These are phyloP conservation scores for Ambrosia trifida DNA, from an alignment of 129 eudicot genomes.

Conservation along the genomic window DNA sequence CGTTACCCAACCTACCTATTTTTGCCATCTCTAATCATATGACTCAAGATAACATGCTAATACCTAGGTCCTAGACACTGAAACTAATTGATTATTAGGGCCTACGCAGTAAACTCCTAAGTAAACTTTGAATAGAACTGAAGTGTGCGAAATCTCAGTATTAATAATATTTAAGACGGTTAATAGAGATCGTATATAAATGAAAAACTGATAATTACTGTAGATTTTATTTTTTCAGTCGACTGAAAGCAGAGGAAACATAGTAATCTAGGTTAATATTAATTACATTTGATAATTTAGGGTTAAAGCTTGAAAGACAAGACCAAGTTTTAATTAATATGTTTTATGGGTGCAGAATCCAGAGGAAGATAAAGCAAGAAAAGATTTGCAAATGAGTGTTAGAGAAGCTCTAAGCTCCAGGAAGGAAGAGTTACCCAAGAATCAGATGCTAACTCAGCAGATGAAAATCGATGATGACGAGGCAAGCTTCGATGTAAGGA, in stretches of 20 bases:
- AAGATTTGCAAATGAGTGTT: constrained; percentile 64
- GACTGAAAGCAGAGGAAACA: background rate
- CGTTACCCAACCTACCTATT: background rate
- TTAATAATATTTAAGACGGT: too few species aligned
- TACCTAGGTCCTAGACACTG: too few species aligned
- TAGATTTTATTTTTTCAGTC: constrained; percentile 10
- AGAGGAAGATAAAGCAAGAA: constrained; percentile 53
- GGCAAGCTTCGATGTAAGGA: constrained; percentile 74
- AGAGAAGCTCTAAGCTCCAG: constrained; percentile 74
- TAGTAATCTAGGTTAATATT: constrained; percentile 11
- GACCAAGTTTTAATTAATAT: constrained; percentile 5
- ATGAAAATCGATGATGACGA: constrained; percentile 65
- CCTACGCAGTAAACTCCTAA: too few species aligned
- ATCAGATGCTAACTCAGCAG: constrained; percentile 46
- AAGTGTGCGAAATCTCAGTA: too few species aligned
- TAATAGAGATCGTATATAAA: background rate
- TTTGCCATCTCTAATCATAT: too few species aligned
- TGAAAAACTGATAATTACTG: constrained; percentile 8
- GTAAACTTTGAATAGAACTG: too few species aligned
- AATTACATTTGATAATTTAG: background rate
- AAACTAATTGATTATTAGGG: too few species aligned
- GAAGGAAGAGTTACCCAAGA: constrained; percentile 56
- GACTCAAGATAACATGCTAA: too few species aligned
- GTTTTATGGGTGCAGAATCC: constrained; percentile 47
- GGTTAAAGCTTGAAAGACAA: background rate